Conservation (phyloP, 1,139 yeast genomes). For the Blastobotrys capitulatus region DNA sequence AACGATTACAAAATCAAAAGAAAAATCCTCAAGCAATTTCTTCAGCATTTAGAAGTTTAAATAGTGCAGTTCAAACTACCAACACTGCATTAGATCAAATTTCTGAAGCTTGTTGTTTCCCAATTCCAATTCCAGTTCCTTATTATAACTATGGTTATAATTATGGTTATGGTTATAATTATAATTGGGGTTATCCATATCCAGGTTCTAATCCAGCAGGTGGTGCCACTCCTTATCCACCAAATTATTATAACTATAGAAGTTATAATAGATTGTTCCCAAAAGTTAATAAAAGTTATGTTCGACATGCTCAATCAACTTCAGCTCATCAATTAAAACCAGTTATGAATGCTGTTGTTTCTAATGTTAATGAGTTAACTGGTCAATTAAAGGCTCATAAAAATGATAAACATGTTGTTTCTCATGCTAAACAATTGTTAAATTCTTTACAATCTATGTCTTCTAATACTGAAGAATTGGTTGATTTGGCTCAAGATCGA, state of each 20-base stretch:
- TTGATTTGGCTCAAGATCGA: constrained; percentile 3
- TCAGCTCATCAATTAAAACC: constrained; percentile 3
- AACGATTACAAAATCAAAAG: not conserved
- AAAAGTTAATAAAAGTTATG: not conserved
- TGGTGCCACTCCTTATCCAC: no score
- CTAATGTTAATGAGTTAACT: not conserved
- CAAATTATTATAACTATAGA: not conserved
- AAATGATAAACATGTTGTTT: not conserved
- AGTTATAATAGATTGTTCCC: not conserved
- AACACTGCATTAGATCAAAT: constrained; percentile 17
- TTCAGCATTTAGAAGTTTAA: not conserved
- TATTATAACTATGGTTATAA: not conserved
- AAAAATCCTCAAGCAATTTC: not conserved
- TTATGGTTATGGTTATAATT: not conserved
- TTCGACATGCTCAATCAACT: not conserved
- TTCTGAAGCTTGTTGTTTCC: constrained; percentile 14
- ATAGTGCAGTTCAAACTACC: constrained; percentile 2
- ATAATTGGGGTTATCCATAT: not conserved
- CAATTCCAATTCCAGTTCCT: not conserved
- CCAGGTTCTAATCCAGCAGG: not conserved
- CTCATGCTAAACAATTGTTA: not conserved
- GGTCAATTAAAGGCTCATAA: not conserved
- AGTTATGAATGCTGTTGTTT: not conserved
- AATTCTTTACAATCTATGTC: constrained; percentile 6
- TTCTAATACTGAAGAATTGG: constrained; percentile 11